Base-by-base conservation (phyloP, 2,329 filamentous ascomycete species). In the Fusarium drepaniforme region DNA sequence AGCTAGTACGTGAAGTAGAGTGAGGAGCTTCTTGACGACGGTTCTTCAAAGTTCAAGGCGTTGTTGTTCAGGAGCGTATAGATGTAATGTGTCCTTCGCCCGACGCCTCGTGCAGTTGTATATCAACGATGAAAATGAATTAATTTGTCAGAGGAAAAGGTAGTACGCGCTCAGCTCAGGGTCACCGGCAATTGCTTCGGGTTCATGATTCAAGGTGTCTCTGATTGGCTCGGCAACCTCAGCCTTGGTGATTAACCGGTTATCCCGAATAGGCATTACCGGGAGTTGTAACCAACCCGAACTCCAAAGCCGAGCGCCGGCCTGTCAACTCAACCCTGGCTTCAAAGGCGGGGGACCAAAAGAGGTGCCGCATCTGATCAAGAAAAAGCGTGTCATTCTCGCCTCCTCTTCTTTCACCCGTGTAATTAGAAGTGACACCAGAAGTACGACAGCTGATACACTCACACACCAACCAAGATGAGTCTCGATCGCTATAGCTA, bases 401-500 rank as follows among this genome's bases (percentile, higher is more conserved):
- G 18, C 2, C 18, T 18, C 13, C 28, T 30, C 25, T n/a, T 33
- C 49, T 53, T 30, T 6, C 7, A 30, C 49, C 1, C 6, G 49
- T 33, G 49, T 53, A 53, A 4, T 53, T 53, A 53, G 49, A 21
- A 53, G 49, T 53, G 9, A 53, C 49, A 13, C 11, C 25, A 53
- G 16, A 28, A 33, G 49, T 53, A 4, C 49, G 49, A 53, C 25
- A 53, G 11, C 9, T 53, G 49, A 53, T 6, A 53, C 49, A 9
- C 49, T 21, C 57, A 13, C 37, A 42, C 49, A 44, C 6, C 44
- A n/a, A 21, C 18, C 37, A 51, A 21, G 33, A 33, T 73, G 72
- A 23, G 69, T 38, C 40, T 76, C 12, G 42, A 71, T 9, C 73
- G 75, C 25, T 77, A 77, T 37, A 37, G 57, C 8, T 77, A 77